A percentile compares a stretch with the other conserved stretches of the same genome.
These are phyloP conservation scores for Protomyces lactucae-debilis DNA, from an alignment of 1,139 yeast genomes.

Conservation along the genomic window DNA sequence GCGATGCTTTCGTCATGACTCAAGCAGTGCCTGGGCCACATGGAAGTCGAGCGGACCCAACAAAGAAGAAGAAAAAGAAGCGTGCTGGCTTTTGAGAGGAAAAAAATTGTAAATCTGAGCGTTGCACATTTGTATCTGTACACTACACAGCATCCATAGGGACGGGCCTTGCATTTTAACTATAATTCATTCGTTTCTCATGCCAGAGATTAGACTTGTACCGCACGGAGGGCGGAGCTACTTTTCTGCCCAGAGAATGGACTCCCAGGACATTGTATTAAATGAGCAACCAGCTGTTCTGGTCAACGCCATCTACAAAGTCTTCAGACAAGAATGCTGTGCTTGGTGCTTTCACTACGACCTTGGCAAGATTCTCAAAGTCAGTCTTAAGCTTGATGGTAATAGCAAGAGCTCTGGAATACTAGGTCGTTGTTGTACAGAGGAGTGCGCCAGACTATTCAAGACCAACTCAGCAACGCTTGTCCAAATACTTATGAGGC, in stretches of 20 bases:
- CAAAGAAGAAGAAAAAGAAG: background rate
- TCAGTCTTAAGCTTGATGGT: constrained; percentile 30
- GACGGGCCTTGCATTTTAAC: background rate
- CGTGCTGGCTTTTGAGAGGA: background rate
- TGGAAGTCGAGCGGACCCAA: background rate
- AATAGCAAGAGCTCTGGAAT: constrained; percentile 21
- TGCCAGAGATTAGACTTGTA: constrained; percentile 34
- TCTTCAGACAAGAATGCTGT: constrained; percentile 65
- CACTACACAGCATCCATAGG: background rate
- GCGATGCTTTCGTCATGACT: background rate
- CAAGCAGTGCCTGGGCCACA: background rate
- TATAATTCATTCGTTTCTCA: background rate
- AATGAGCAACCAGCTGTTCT: constrained; percentile 43
- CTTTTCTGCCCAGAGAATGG: constrained; percentile 47
- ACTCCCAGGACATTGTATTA: constrained; percentile 44
- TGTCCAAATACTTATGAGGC: background rate
- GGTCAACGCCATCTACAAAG: constrained; percentile 49
- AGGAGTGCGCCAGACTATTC: background rate
- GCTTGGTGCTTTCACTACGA: constrained; percentile 51
- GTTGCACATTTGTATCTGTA: background rate
- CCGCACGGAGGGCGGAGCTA: constrained; percentile 59
- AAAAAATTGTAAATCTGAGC: background rate
- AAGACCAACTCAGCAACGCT: background rate
- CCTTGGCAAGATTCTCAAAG: constrained; percentile 49
- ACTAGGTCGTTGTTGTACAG: background rate